Evolutionary conservation across 495 filamentous ascomycete species (phyloP).

Genomic region (Penicillium ochrochloron): DNA sequence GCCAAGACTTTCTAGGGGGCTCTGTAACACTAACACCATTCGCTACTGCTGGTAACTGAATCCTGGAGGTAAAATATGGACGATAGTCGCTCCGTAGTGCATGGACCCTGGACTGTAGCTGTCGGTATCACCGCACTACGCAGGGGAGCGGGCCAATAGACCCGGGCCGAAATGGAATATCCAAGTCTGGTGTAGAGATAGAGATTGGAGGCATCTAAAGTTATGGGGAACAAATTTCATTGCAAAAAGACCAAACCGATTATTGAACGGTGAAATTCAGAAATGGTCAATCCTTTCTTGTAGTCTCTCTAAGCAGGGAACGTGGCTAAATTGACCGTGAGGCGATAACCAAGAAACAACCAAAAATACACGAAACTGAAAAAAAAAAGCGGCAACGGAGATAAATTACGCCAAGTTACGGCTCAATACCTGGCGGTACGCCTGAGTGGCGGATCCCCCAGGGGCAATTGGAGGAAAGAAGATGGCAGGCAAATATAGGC

Average conservation of each 20-base stretch:
- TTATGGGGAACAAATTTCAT: neutral
- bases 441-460: neutral
- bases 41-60: neutral
- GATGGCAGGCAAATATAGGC: neutral
- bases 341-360: neutral
- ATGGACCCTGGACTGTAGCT: neutral
- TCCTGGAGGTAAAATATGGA: neutral
- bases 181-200: neutral
- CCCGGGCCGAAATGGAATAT: conserved; percentile 7
- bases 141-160: conserved; percentile 23
- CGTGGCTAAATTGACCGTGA: neutral
- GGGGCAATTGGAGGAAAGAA: neutral
- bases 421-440: neutral
- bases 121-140: conserved; percentile 14
- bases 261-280: neutral
- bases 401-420: conserved; percentile 11
- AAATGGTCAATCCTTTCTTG: neutral
- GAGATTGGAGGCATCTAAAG: neutral
- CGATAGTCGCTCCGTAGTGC: neutral
- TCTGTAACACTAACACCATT: neutral
- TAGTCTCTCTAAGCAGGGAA: neutral
- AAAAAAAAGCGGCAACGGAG: conserved; percentile 9
- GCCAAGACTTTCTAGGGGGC: conserved; percentile 2
- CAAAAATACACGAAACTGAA: neutral
- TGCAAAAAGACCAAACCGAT: neutral